Evolutionary conservation across 2,329 filamentous ascomycete species (phyloP).

Genomic region (Madurella fahalii): DNA sequence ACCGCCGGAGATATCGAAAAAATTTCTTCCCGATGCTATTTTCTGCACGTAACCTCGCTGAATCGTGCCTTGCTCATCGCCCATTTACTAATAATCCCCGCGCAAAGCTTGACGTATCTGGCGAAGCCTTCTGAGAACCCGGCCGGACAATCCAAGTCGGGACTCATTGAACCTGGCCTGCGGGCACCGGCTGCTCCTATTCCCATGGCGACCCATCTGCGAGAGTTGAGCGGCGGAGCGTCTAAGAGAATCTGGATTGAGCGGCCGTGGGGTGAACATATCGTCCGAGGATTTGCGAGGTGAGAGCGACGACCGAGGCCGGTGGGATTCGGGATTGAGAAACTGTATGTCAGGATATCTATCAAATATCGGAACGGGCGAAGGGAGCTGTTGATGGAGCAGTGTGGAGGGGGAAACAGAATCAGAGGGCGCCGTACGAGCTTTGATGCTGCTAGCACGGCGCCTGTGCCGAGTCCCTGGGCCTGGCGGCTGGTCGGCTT

Average conservation of each 20-base stretch:
- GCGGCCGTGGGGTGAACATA: background rate
- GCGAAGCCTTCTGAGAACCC: background rate
- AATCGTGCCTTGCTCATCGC: background rate
- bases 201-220: background rate
- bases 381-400: background rate
- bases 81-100: background rate
- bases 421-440: background rate
- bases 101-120: slow-evolving; percentile 7
- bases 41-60: background rate
- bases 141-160: background rate
- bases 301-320: background rate
- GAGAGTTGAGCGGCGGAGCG: background rate
- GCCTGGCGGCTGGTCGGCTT: background rate
- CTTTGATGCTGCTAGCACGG: too few species aligned
- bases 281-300: background rate
- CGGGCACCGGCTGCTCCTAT: background rate
- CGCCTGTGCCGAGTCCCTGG: background rate
- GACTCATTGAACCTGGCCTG: background rate
- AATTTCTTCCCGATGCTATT: background rate
- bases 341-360: slow-evolving; percentile 6
- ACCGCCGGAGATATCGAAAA: background rate
- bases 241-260: background rate
- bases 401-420: background rate
- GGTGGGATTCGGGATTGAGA: slow-evolving; percentile 6
- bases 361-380: background rate